These are phyloP conservation scores for Ophiostoma populinum DNA, from an alignment of 2,329 filamentous ascomycete genomes.

Conservation along the genomic window DNA sequence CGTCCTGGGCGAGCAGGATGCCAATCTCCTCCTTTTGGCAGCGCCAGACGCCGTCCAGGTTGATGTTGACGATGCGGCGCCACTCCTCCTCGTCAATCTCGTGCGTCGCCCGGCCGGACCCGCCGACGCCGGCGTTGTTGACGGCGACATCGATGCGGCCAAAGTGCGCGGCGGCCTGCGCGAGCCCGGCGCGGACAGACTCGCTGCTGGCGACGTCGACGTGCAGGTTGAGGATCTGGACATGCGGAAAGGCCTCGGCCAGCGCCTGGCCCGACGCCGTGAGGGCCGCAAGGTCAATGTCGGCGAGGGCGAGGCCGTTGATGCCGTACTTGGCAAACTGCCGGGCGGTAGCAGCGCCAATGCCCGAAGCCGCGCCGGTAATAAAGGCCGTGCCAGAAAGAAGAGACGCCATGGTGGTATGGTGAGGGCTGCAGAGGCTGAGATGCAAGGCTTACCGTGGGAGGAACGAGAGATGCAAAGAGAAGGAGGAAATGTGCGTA, in stretches of 20 bases:
- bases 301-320: constrained; percentile 26
- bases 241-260: constrained; percentile 7
- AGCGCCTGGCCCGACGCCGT: constrained; percentile 18
- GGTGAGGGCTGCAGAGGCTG: too few species aligned
- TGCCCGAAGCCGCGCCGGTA: constrained; percentile 19
- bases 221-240: constrained; percentile 16
- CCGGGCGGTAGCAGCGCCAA: constrained; percentile 28
- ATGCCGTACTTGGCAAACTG: constrained; percentile 16
- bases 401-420: too few species aligned
- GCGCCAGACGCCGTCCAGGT: constrained; percentile 38
- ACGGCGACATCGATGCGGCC: constrained; percentile 37
- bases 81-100: constrained; percentile 30
- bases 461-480: too few species aligned
- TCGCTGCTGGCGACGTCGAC: constrained; percentile 19
- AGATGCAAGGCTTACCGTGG: too few species aligned
- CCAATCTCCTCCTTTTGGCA: constrained; percentile 35
- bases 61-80: constrained; percentile 30
- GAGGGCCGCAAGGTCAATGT: constrained; percentile 23
- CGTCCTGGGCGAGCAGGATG: constrained; percentile 33
- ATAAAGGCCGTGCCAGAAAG: constrained; percentile 10
- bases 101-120: constrained; percentile 24
- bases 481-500: too few species aligned
- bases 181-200: constrained; percentile 26
- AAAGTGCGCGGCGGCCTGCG: constrained; percentile 25
- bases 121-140: constrained; percentile 36